Base-by-base conservation (phyloP, 169 alveolate genomes). In the Cyclospora cayetanensis region DNA sequence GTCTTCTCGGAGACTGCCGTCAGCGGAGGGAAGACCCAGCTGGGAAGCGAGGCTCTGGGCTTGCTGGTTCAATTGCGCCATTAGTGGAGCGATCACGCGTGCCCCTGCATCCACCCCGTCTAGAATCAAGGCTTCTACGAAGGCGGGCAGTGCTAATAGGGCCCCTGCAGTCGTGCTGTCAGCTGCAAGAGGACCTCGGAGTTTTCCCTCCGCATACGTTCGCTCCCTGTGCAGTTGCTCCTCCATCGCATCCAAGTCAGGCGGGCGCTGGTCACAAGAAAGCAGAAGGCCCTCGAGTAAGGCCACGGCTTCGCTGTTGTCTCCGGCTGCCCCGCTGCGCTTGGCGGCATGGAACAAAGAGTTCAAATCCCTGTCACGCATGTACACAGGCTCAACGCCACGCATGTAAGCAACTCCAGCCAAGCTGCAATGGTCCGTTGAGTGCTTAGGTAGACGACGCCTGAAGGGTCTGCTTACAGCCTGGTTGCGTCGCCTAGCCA, bases 1-100 rank as follows among this genome's bases (percentile, higher is more conserved):
- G n/a, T 27, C 11, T 27, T 65, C 52, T 31, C 35, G 80, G 37
- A 1, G 29, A 34, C 4, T 22, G 20, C 3, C 60, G 35, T 34
- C 29, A 15, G 53, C 53, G 12, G 83, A 37, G n/a, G 63, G 84
- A 12, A 72, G 35, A 12, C 60, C 84, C 37, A 72, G 63, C 35
- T 34, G 22, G 1, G 15, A 15, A 0, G 84, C 84, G 2, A 72
- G 31, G 41, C n/a, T 41, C 31, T 42, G 43, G 1, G 84, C 53
- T 37, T 72, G 84, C 63, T 72, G 50, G 20, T 72, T 72, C 41
- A 72, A 60, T 60, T 72, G 84, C 63, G 84, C 84, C 84, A 72
- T 72, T 4, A 72, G 22, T n/a, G 84, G 84, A 41, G 84, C 60
- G 34, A 55, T 29, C 9, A 55, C 70, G 34, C 70, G 15, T 20